Base-by-base conservation (phyloP, 176 grass and related monocot genomes). In the Triticum dicoccoides region DNA sequence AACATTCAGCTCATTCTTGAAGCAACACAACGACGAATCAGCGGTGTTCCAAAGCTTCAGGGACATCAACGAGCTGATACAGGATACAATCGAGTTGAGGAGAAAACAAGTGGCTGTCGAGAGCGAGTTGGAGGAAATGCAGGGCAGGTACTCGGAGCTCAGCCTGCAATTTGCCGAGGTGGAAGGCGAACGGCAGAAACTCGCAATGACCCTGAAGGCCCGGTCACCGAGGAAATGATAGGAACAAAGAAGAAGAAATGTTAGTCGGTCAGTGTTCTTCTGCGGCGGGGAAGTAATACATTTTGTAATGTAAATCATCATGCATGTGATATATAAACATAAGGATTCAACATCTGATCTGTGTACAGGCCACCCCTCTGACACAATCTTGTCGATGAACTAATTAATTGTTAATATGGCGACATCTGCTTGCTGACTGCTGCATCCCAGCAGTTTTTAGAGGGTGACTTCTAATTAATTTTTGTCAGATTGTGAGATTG, bases 21-120 rank as follows among this genome's bases (percentile, higher is more conserved):
- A 90, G 88, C 97, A 96, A 84, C 97, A 96, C 44, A 94, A 93
- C 3, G 90, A 99, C 62, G 90, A 96, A 68, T 94, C 88, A 56
- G 89, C 92, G 62, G 79, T 92, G 62, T 96, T 94, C 73, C 94
- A 99, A 62, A 96, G 94, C 91, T 99, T 99, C 76, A 91, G 90
- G 87, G 94, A 99, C 77, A 99, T 96, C 58, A 99, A 99, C 81
- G 97, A 99, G 91, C 71, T 99, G 71, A 99, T 99, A 89, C 94
- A 94, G 86, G 92, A 96, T 72, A 94, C 93, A 33, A 81, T 99
- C 11, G 94, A 99, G 65, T 35, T 92, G 81, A 99, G 90, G 90
- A 94, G 84, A 86, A 94, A 80, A 27, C 77, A 99, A 13, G 87
- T 83, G 41, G 84, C 85, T 17, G 90, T 91, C 10, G 94, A 99